phyloP scores from a whole-genome alignment of 2,329 filamentous ascomycete genomes.

The Alternaria infectoria region DNA sequence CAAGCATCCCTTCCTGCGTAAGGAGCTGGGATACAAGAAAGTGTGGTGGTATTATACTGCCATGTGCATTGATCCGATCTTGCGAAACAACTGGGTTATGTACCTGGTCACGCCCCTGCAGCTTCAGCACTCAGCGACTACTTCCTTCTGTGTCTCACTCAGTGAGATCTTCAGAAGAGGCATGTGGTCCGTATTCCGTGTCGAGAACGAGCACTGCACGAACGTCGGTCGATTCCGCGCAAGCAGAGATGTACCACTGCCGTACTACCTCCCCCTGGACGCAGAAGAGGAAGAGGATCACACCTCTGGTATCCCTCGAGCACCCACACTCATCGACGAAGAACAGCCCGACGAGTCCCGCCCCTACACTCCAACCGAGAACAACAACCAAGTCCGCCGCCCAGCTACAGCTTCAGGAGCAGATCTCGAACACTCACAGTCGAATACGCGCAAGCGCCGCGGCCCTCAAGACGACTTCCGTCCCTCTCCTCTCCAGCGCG shows the following conservation, averaged over 20 bases:
- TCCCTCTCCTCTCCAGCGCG: conserved; percentile 47
- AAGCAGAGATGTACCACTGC: conserved; percentile 83
- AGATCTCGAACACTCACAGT: conserved; percentile 22
- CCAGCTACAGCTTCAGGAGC: conserved; percentile 18
- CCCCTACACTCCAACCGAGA: background rate
- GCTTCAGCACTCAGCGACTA: conserved; percentile 79
- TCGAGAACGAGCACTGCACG: conserved; percentile 96
- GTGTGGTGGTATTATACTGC: conserved; percentile 85
- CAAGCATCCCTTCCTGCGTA: conserved; percentile 66
- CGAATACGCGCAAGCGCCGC: conserved; percentile 27
- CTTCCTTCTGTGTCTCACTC: conserved; percentile 79
- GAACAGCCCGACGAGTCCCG: conserved; percentile 30
- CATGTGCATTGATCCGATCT: conserved; percentile 80
- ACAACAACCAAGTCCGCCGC: conserved; percentile 17
- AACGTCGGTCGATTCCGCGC: conserved; percentile 85
- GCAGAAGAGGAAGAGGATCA: conserved; percentile 9
- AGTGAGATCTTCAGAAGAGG: conserved; percentile 84
- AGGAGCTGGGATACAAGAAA: conserved; percentile 78
- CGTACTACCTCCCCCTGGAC: conserved; percentile 65
- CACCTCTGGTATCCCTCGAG: conserved; percentile 8
- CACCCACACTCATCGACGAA: conserved; percentile 31
- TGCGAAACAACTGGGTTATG: conserved; percentile 94
- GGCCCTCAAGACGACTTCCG: conserved; percentile 21
- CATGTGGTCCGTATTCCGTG: conserved; percentile 90
- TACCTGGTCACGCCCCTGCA: conserved; percentile 84